Base-by-base conservation (phyloP, 495 filamentous ascomycete species). In the Penicillium waksmanii region DNA sequence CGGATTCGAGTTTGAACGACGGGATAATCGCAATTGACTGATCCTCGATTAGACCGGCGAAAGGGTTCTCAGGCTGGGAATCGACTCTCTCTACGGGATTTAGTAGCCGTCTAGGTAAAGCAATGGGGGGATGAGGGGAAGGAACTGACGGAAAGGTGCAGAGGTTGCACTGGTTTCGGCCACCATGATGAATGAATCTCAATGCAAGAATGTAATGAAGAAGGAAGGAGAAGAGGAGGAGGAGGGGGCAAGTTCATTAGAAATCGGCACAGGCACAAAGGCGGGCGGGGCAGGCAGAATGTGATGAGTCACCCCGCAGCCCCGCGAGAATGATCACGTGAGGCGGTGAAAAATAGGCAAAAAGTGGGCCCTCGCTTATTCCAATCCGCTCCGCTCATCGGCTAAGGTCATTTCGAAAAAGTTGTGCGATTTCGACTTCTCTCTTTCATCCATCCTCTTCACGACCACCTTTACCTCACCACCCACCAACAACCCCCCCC, bases 1-100 rank as follows among this genome's bases (percentile, higher is more conserved):
- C 95, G 13, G 93, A 97, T 73, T 98, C 95, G 61, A 98, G 89
- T 18, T 89, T 94, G 76, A 96, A 97, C 13, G 83, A 88, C 0
- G 95, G 95, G 55, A 98, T 84, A 35, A 96, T 82, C 36, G 86
- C 89, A 62, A 96, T 88, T 17, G 86, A 81, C 77, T 98, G 95
- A 65, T 94, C 84, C 33, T 91, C 87, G 60, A 98, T 96, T 62
- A 98, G 79, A 36, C 80, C 75, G 53, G 90, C 87, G 72, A 93
- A 97, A 21, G 94, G 93, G 79, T 97, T 98, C 79, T 96, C 94
- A 66, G 91, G 87, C 72, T 97, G 92, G 44, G 76, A 72, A 56
- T 74, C 75, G 71, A 84, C 72, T 75, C 78, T 83, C 77, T 84
- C 86, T 89, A 82, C 81, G 81, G 81, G 81, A 84, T 84, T 84